Evolutionary conservation across 345 rosid species (phyloP).

Genomic region (Eucalyptus pauciflora): DNA sequence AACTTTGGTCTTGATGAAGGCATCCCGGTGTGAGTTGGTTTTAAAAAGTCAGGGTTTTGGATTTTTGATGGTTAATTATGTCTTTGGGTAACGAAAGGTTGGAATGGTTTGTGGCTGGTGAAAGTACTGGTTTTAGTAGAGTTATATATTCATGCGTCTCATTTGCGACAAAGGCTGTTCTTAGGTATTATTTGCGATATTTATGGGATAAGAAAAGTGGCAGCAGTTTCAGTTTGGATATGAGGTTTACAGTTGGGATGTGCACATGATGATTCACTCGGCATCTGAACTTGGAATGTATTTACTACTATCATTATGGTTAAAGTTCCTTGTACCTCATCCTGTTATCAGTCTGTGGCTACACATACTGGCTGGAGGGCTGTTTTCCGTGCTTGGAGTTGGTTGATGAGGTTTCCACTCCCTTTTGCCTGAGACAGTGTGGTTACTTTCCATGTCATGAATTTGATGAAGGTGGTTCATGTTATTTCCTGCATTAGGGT

Average conservation of each 20-base stretch:
- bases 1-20: conserved; percentile 63
- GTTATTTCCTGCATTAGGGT: neutral
- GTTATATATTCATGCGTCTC: neutral
- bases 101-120: neutral
- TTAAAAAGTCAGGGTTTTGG: conserved; percentile 13
- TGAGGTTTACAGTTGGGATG: neutral
- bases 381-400: neutral
- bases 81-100: conserved; percentile 2
- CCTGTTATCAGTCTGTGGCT: neutral
- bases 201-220: neutral
- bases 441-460: neutral
- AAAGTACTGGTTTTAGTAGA: neutral
- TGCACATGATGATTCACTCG: neutral
- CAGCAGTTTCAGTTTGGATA: neutral
- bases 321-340: neutral
- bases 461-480: neutral
- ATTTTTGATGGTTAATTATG: conserved; percentile 3
- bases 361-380: neutral
- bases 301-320: neutral
- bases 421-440: neutral
- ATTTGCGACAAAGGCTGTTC: neutral
- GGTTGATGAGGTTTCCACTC: neutral
- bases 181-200: neutral
- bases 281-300: neutral
- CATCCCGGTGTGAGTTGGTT: conserved; percentile 40